phyloP scores from a whole-genome alignment of 2,329 filamentous ascomycete species.

The Cordyceps farinosa region DNA sequence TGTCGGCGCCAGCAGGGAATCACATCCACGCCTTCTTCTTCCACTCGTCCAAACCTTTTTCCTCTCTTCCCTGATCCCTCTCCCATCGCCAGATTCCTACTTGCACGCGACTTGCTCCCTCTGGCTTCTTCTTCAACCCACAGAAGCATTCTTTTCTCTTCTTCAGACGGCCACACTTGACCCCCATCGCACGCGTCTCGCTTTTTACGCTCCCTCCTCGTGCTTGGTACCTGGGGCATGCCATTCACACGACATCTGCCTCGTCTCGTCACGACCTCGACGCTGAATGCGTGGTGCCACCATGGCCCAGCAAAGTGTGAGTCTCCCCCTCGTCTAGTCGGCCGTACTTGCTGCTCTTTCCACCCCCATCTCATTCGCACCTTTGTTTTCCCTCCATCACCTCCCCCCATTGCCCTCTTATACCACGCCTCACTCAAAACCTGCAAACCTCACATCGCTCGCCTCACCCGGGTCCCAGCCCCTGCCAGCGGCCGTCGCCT shows the following conservation, averaged over 20 bases:
- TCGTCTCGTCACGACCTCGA: conserved; percentile 31
- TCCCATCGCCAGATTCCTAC: not conserved
- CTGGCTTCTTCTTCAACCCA: not conserved
- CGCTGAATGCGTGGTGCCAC: conserved; percentile 32
- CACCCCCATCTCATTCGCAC: conserved; percentile 20
- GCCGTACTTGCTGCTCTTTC: conserved; percentile 20
- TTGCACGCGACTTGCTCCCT: not conserved
- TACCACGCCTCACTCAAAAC: conserved; percentile 7
- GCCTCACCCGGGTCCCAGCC: conserved; percentile 1
- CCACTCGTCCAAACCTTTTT: conserved; percentile 17
- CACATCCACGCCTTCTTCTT: conserved; percentile 23
- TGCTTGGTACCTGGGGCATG: conserved; percentile 27
- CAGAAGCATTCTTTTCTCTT: not conserved
- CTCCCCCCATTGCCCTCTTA: conserved; percentile 8
- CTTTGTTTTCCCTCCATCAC: conserved; percentile 22
- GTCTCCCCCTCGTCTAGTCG: conserved; percentile 18
- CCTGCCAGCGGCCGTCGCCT: not conserved
- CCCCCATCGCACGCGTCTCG: conserved; percentile 2
- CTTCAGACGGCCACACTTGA: not conserved
- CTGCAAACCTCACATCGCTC: conserved; percentile 6
- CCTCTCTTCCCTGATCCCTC: conserved; percentile 13
- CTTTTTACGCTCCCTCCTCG: conserved; percentile 20
- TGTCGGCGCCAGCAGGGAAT: conserved; percentile 33
- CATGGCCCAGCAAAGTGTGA: conserved; percentile 41
- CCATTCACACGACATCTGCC: conserved; percentile 27